Evolutionary conservation across 208 protist genomes (phyloP).

Genomic region (Leishmania tropica): DNA sequence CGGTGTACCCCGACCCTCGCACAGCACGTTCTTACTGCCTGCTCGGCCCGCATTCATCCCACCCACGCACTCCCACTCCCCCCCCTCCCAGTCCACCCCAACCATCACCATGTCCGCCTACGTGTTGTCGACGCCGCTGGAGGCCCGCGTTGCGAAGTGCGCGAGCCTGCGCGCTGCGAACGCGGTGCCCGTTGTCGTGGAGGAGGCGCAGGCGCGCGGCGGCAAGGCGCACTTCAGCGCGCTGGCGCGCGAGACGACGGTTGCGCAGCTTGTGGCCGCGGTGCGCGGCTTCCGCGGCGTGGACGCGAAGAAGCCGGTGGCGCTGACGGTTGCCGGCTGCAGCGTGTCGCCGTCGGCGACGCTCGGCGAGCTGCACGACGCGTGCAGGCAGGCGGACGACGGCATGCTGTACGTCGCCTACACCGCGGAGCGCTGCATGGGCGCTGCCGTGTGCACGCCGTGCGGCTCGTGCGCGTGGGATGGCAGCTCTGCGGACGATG

Average conservation of each 20-base stretch:
- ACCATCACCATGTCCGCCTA: conserved; percentile 22
- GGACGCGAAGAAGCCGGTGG: conserved; percentile 23
- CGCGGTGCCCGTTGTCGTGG: conserved; percentile 25
- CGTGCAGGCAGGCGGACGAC: conserved; percentile 34
- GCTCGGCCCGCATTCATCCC: background rate
- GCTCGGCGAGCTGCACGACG: conserved; percentile 37
- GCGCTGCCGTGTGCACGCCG: background rate
- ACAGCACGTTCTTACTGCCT: background rate
- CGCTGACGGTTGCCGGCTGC: conserved; percentile 30
- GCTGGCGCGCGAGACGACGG: conserved; percentile 32
- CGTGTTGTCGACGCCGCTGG: conserved; percentile 20
- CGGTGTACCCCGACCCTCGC: background rate
- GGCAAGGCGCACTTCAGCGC: conserved; percentile 38
- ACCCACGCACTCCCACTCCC: no score
- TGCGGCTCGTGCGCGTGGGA: background rate
- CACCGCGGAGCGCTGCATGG: conserved; percentile 19
- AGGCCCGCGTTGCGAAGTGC: conserved; percentile 26
- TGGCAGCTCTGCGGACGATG: no score
- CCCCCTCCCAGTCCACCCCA: background rate
- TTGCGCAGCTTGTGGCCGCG: conserved; percentile 24
- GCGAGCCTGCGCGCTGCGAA: conserved; percentile 7
- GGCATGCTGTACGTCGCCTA: conserved; percentile 44
- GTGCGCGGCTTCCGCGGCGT: conserved; percentile 27
- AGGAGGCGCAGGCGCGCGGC: conserved; percentile 17
- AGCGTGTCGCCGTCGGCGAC: conserved; percentile 24